Conservation (phyloP, 495 filamentous ascomycete genomes). For the Astrothelium subdiscretum region DNA sequence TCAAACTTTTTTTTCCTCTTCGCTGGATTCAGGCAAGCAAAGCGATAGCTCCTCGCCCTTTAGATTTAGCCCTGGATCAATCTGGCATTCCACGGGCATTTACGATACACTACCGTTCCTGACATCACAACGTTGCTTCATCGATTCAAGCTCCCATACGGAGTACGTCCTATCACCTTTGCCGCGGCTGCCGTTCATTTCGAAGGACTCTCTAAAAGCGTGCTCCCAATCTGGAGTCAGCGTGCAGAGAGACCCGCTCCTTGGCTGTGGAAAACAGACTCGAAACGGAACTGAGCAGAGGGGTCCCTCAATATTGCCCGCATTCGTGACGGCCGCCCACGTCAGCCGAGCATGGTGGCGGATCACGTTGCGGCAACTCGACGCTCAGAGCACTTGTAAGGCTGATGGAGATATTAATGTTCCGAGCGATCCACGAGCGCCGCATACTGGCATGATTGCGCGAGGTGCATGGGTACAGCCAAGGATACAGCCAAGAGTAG, state of each 20-base stretch:
- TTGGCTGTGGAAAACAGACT: too few relatives aligned
- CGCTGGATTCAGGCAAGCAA: not conserved
- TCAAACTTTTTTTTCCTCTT: not conserved
- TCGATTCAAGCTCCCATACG: not conserved
- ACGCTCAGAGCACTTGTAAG: not conserved
- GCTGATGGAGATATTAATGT: not conserved
- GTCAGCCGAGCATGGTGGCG: not conserved
- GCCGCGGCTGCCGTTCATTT: not conserved
- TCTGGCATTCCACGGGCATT: not conserved
- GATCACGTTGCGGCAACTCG: not conserved
- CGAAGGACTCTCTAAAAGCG: not conserved
- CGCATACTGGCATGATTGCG: too few relatives aligned
- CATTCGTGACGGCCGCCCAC: not conserved
- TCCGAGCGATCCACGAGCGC: not conserved
- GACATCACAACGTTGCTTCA: constrained; percentile 1
- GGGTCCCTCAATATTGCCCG: not conserved
- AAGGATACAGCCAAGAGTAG: too few relatives aligned
- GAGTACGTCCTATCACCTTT: too few relatives aligned
- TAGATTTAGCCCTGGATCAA: not conserved
- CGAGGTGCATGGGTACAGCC: too few relatives aligned
- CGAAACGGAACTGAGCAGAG: not conserved
- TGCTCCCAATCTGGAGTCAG: not conserved
- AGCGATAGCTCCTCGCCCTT: not conserved
- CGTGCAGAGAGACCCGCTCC: too few relatives aligned
- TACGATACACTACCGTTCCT: not conserved